Evolutionary conservation across 495 filamentous ascomycete genomes (phyloP), one percentile per base, ranked within the genome.

Genomic region (Daldinia bambusicola): DNA sequence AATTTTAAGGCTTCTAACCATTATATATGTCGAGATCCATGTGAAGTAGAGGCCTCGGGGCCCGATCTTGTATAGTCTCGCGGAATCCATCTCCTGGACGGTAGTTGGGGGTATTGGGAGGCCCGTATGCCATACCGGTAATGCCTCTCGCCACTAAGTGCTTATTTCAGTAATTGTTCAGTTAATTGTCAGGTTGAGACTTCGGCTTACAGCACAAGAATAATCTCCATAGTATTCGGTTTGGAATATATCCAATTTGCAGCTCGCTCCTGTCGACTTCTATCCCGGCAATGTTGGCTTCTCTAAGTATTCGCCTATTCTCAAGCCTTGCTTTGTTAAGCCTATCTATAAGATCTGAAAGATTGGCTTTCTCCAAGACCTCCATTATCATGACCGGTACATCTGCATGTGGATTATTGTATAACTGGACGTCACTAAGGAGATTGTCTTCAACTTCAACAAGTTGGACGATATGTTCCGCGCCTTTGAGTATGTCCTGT

Each of bases 21-120:
- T 69, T 69, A 22, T 18, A 14, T n/a, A 52, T 41, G 22, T 69
- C 66, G n/a, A 69, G 52, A 16, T 69, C 66, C 18, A 62, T 57
- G 16, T 69, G 66, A 32, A 69, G 12, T 37, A 68, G n/a, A 13
- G 1, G 26, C 31, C 9, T 32, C 10, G 22, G 2, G 0, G 0
- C 0, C 22, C 30, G 50, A 0, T 8, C 13, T 30, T 30, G 43
- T 22, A 22, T 4, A 12, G 0, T 2, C 20, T 48, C 43, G 20
- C 43, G 43, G 22, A 22, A 48, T 1, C n/a, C 2, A n/a, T 9
- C 32, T 14, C 10, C 38, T 51, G 26, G 1, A 1, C 20, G 4
- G 4, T 52, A 26, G 0, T 31, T 13, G 56, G 13, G 16, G 26
- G 26, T 1, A 26, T n/a, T 20, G 1, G 41, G 40, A 20, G 16